A percentile compares a stretch with the other conserved stretches of the same genome.
Evolutionary conservation across 176 grass and related monocot species (phyloP).

Genomic region (Paspalum notatum): DNA sequence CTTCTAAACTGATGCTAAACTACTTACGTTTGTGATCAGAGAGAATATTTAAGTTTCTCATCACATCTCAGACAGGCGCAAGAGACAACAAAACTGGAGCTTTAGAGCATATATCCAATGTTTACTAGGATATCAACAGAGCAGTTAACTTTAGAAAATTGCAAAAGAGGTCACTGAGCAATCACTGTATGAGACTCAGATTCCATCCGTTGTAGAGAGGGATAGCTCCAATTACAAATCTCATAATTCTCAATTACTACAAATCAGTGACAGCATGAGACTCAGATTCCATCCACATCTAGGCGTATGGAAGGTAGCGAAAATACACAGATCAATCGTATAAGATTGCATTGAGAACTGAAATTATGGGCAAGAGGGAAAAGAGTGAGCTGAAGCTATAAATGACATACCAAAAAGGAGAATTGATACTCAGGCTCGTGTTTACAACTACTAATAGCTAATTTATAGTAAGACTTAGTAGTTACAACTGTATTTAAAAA

Average conservation of each 20-base stretch:
- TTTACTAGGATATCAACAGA: not conserved
- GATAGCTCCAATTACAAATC: not conserved
- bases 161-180: not conserved
- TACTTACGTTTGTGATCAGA: not conserved
- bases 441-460: not conserved
- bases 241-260: constrained; percentile 5
- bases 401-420: not conserved
- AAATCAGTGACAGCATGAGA: not conserved
- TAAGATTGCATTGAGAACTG: not conserved
- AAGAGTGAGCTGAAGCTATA: not conserved
- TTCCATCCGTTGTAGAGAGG: constrained; percentile 6
- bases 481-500: not conserved
- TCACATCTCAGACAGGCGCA: not conserved
- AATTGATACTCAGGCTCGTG: not conserved
- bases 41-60: not conserved
- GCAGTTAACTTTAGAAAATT: constrained; percentile 4
- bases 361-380: not conserved
- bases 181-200: not conserved
- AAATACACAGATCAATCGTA: not conserved
- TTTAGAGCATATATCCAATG: not conserved
- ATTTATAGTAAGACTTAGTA: not conserved
- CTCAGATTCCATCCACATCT: no score
- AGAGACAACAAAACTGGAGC: not conserved
- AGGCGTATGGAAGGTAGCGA: not conserved
- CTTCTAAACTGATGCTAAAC: not conserved